Evolutionary conservation across 768 basidiomycete genomes (phyloP).

Genomic region (Kwoniella europaea): DNA sequence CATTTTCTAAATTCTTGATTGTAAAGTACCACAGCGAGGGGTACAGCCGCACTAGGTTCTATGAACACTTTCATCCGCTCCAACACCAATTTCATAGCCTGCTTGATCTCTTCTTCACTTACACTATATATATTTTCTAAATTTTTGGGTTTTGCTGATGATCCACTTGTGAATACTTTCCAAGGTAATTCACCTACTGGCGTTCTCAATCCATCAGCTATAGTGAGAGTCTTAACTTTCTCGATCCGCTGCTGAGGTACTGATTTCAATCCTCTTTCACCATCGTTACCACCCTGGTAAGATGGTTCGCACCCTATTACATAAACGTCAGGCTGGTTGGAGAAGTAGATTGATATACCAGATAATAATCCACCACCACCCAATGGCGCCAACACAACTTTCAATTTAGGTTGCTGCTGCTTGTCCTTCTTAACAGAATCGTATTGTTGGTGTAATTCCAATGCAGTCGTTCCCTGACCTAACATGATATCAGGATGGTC

Average conservation of each 20-base stretch:
- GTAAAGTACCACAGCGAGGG: conserved; percentile 45
- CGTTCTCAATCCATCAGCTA: conserved; percentile 49
- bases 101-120: conserved; percentile 43
- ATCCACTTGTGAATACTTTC: conserved; percentile 27
- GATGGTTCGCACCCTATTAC: conserved; percentile 38
- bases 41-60: conserved; percentile 46
- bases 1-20: conserved; percentile 35
- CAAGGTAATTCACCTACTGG: conserved; percentile 39
- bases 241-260: conserved; percentile 34
- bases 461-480: conserved; percentile 44
- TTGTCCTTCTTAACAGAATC: not conserved
- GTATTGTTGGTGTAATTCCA: conserved; percentile 46
- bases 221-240: conserved; percentile 41
- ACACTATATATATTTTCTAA: conserved; percentile 43
- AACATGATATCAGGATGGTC: conserved; percentile 51
- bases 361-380: conserved; percentile 48
- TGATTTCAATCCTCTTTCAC: conserved; percentile 37
- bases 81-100: conserved; percentile 39
- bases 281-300: conserved; percentile 44
- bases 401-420: conserved; percentile 5
- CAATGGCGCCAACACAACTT: conserved; percentile 36
- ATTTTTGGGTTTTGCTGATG: conserved; percentile 24
- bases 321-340: conserved; percentile 25
- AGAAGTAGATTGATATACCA: conserved; percentile 38
- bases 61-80: conserved; percentile 50